A percentile compares a stretch with the other conserved stretches of the same genome.
phyloP scores from a whole-genome alignment of 2,329 filamentous ascomycete species.

The Diaporthe aspalathi region DNA sequence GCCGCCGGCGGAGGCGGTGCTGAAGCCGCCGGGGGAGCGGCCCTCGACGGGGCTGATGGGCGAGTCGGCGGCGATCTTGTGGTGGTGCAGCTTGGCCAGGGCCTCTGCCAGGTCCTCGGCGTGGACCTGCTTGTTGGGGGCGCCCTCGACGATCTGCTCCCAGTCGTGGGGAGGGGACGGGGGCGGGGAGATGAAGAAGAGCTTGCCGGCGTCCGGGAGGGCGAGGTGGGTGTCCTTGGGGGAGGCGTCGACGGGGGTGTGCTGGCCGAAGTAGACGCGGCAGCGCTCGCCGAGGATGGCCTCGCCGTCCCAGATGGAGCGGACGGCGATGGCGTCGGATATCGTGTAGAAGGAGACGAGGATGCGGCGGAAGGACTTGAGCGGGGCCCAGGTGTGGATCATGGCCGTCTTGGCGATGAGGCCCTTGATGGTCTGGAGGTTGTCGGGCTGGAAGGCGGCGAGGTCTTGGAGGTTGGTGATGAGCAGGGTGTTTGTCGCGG shows the following conservation, averaged over 20 bases:
- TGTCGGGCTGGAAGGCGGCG: constrained; percentile 79
- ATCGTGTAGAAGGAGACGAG: constrained; percentile 81
- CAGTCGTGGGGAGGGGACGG: constrained; percentile 76
- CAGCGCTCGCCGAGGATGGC: constrained; percentile 76
- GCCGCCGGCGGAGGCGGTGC: constrained; percentile 26
- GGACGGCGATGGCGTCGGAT: constrained; percentile 76
- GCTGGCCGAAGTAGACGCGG: constrained; percentile 76
- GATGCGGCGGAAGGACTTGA: constrained; percentile 86
- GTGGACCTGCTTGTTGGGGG: constrained; percentile 76
- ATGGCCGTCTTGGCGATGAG: constrained; percentile 77
- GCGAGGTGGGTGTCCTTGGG: constrained; percentile 67
- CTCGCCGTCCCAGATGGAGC: constrained; percentile 80
- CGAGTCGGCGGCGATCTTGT: constrained; percentile 44
- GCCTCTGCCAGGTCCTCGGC: constrained; percentile 76
- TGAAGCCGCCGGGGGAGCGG: constrained; percentile 40
- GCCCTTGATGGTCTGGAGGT: constrained; percentile 78
- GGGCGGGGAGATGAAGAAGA: constrained; percentile 79
- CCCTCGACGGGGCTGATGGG: constrained; percentile 46
- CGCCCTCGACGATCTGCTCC: constrained; percentile 75
- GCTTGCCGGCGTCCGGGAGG: constrained; percentile 76
- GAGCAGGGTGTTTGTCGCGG: constrained; percentile 84
- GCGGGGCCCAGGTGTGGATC: constrained; percentile 81
- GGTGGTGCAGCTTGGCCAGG: constrained; percentile 69
- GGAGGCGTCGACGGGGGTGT: constrained; percentile 64
- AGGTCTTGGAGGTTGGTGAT: constrained; percentile 82